Conservation (phyloP, 225 moss, liverwort and hornwort genomes). For the Anthoceros angustus region DNA sequence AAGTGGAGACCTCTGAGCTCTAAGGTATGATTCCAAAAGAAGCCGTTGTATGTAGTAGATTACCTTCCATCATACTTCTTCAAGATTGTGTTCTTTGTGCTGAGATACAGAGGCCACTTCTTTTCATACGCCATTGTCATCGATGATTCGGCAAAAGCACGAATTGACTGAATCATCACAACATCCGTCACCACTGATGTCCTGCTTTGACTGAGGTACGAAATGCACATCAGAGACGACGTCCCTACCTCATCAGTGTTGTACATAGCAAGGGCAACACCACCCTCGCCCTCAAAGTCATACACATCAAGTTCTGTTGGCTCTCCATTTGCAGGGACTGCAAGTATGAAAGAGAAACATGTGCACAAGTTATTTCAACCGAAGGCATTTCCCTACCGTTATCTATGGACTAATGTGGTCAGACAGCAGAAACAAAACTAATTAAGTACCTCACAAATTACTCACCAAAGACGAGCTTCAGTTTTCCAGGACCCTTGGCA, state of each 20-base stretch:
- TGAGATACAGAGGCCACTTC: constrained; percentile 77
- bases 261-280: constrained; percentile 73
- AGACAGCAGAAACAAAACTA: not conserved
- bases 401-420: not conserved
- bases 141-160: constrained; percentile 58
- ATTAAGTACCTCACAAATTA: not conserved
- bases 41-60: not conserved
- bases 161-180: constrained; percentile 43
- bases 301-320: constrained; percentile 53
- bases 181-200: not conserved
- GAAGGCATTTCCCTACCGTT: not conserved
- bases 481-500: constrained; percentile 69
- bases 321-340: constrained; percentile 59
- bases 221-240: not conserved
- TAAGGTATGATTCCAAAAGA: too few relatives aligned
- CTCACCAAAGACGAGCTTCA: constrained; percentile 72
- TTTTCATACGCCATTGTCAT: constrained; percentile 73
- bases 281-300: constrained; percentile 63
- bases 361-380: not conserved
- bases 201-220: not conserved
- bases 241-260: constrained; percentile 74
- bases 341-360: not conserved
- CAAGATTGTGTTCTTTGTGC: constrained; percentile 91
- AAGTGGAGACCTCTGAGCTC: too few relatives aligned
- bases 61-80: constrained; percentile 94